These are phyloP conservation scores for Selenicereus undatus DNA, from an alignment of 148 eudicot species.

Conservation along the genomic window DNA sequence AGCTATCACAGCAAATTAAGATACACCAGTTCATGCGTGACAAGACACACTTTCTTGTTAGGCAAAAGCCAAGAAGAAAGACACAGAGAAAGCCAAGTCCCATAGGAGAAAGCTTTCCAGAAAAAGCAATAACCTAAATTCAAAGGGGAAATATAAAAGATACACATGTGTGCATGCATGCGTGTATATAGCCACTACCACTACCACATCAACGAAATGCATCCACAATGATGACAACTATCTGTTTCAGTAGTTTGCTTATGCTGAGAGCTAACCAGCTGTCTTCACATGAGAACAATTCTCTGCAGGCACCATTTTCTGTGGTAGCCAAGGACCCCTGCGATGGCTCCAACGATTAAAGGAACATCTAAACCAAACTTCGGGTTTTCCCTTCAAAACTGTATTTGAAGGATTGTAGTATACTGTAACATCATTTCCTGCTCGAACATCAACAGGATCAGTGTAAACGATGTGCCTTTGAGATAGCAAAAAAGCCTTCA, in stretches of 20 bases:
- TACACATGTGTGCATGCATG: no score
- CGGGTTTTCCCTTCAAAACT: slow-evolving; percentile 82
- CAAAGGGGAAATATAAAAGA: slow-evolving; percentile 4
- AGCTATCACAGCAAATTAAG: background rate
- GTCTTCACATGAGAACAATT: slow-evolving; percentile 70
- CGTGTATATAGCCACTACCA: background rate
- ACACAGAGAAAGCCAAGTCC: background rate
- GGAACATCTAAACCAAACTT: slow-evolving; percentile 94
- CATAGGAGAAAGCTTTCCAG: background rate
- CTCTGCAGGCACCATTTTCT: slow-evolving; percentile 79
- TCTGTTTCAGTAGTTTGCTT: slow-evolving; percentile 3
- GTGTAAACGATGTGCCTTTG: slow-evolving; percentile 93
- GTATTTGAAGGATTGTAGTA: slow-evolving; percentile 85
- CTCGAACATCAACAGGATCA: slow-evolving; percentile 81
- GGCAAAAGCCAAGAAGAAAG: slow-evolving; percentile 8
- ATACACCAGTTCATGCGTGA: background rate
- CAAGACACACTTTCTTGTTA: background rate
- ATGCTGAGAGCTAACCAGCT: slow-evolving; percentile 45
- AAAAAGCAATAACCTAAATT: background rate
- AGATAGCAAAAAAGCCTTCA: slow-evolving; percentile 82
- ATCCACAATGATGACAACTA: background rate
- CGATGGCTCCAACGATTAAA: slow-evolving; percentile 97
- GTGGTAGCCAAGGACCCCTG: slow-evolving; percentile 78
- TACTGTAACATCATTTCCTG: slow-evolving; percentile 73
- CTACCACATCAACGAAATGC: slow-evolving; percentile 9